phyloP scores from a whole-genome alignment of 768 basidiomycete genomes.

The Rhodocollybia butyracea region DNA sequence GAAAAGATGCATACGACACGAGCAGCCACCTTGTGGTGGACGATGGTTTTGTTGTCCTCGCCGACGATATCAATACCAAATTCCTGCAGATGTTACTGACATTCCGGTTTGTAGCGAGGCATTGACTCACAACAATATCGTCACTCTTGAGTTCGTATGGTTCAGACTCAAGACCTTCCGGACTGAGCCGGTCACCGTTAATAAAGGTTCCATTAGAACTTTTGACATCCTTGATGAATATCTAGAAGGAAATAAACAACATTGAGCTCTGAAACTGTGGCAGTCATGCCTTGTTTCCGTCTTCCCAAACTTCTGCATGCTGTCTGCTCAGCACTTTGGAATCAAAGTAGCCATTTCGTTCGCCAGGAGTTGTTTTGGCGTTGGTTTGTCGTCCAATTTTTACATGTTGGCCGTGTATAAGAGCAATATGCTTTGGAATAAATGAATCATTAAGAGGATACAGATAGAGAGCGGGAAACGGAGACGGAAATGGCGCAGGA shows the following conservation, averaged over 20 bases:
- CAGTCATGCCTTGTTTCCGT: conserved; percentile 68
- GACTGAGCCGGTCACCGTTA: conserved; percentile 88
- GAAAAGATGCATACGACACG: conserved; percentile 87
- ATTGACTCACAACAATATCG: conserved; percentile 82
- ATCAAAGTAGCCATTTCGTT: conserved; percentile 96
- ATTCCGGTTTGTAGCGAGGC: not conserved
- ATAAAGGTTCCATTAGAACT: conserved; percentile 98
- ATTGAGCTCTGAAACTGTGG: not conserved
- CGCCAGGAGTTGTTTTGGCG: conserved; percentile 88
- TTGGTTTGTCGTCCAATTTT: conserved; percentile 97
- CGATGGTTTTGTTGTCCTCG: conserved; percentile 96
- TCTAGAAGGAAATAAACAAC: conserved; percentile 44
- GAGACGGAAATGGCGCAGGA: conserved; percentile 12
- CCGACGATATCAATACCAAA: conserved; percentile 99
- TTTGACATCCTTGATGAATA: conserved; percentile 98
- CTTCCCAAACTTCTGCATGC: conserved; percentile 99
- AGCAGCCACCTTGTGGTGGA: conserved; percentile 98
- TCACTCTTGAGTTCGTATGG: conserved; percentile 93
- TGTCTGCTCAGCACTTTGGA: conserved; percentile 89
- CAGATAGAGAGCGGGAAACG: conserved; percentile 55
- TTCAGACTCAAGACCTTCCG: conserved; percentile 87
- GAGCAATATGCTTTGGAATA: conserved; percentile 90
- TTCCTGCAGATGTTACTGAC: conserved; percentile 56
- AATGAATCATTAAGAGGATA: conserved; percentile 96
- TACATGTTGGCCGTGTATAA: conserved; percentile 61